Percentiles rank a stretch among this genome's conserved stretches.
Conservation (phyloP, 2,329 filamentous ascomycete genomes). For the Pseudogymnoascus sp. region DNA sequence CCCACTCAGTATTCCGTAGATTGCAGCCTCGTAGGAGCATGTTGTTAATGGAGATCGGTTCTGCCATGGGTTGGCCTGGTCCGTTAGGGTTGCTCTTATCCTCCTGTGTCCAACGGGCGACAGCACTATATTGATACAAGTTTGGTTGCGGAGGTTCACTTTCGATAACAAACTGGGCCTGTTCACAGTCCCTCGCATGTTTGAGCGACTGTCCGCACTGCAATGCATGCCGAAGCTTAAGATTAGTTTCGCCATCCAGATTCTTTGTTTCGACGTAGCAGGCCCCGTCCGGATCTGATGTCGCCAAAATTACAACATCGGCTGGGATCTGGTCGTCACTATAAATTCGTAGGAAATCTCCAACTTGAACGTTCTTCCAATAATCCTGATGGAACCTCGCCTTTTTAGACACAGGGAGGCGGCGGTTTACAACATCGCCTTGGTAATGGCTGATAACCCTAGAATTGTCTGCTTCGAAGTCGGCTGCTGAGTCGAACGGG, state of each 20-base stretch:
- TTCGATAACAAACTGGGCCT: slow-evolving; percentile 78
- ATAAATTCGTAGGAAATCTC: slow-evolving; percentile 93
- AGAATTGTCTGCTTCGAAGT: slow-evolving; percentile 28
- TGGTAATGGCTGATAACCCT: slow-evolving; percentile 58
- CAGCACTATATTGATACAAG: slow-evolving; percentile 89
- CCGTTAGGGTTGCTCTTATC: slow-evolving; percentile 57
- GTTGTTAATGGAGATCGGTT: slow-evolving; percentile 93
- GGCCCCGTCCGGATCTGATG: slow-evolving; percentile 86
- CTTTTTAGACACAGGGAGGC: slow-evolving; percentile 57
- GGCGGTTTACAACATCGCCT: slow-evolving; percentile 61
- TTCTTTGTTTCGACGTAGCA: slow-evolving; percentile 99
- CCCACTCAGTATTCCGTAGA: slow-evolving; percentile 92
- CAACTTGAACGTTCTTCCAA: slow-evolving; percentile 94
- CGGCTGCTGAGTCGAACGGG: slow-evolving; percentile 22
- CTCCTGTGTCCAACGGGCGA: slow-evolving; percentile 77
- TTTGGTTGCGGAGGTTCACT: slow-evolving; percentile 91
- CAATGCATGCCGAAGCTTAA: slow-evolving; percentile 89
- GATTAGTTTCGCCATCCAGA: slow-evolving; percentile 92
- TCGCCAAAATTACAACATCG: slow-evolving; percentile 86
- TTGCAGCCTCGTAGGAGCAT: slow-evolving; percentile 88
- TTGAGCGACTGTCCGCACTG: slow-evolving; percentile 76
- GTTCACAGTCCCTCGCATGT: slow-evolving; percentile 89
- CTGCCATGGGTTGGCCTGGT: slow-evolving; percentile 70
- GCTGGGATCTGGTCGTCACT: slow-evolving; percentile 94
- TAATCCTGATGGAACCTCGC: slow-evolving; percentile 86